Conservation (phyloP, 805 yeast genomes). For the Sungouiella thailandica region DNA sequence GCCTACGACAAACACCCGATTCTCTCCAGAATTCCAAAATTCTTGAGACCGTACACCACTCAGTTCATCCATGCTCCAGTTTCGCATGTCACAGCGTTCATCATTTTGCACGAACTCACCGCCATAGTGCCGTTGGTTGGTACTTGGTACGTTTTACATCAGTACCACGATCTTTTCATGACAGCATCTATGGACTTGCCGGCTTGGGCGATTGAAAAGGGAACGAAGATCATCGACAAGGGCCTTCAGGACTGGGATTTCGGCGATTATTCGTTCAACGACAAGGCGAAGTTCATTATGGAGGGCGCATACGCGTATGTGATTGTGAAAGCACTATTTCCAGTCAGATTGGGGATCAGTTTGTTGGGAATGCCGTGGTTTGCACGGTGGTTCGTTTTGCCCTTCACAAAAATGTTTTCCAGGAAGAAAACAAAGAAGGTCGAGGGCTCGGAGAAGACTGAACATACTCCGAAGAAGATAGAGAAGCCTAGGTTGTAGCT, state of each 20-base stretch:
- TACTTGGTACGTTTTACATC: conserved; percentile 62
- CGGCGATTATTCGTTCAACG: conserved; percentile 35
- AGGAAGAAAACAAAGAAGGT: conserved; percentile 2
- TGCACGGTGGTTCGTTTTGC: conserved; percentile 47
- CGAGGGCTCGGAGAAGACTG: not conserved
- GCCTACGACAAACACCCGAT: conserved; percentile 21
- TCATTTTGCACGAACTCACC: conserved; percentile 67
- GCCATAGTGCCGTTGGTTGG: conserved; percentile 69
- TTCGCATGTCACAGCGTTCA: conserved; percentile 57
- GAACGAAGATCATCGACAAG: conserved; percentile 52
- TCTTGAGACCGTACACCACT: conserved; percentile 46
- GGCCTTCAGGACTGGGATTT: conserved; percentile 38
- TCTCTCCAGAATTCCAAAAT: conserved; percentile 43
- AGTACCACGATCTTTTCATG: conserved; percentile 40
- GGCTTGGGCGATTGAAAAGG: conserved; percentile 55
- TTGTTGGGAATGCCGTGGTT: conserved; percentile 53
- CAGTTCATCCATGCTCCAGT: conserved; percentile 52
- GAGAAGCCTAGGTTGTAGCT: conserved; percentile 32
- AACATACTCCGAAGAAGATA: conserved; percentile 18
- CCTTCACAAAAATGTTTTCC: conserved; percentile 27
- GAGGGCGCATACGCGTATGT: conserved; percentile 78
- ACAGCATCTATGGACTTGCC: conserved; percentile 48
- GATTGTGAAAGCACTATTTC: conserved; percentile 56
- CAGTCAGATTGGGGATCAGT: conserved; percentile 48
- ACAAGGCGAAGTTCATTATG: conserved; percentile 50